These are phyloP conservation scores for Hanseniaspora vineae DNA, from an alignment of 805 yeast species.

Conservation along the genomic window DNA sequence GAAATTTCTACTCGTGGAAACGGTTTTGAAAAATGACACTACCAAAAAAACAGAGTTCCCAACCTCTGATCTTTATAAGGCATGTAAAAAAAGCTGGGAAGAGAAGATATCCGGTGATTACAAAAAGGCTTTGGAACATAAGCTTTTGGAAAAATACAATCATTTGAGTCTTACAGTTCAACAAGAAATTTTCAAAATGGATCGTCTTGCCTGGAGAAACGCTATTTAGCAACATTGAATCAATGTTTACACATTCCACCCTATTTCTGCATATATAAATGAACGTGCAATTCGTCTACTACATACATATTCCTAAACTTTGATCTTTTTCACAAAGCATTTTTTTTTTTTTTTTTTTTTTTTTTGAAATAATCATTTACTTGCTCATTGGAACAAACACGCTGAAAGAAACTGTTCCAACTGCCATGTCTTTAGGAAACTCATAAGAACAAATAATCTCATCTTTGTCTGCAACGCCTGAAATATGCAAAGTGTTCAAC, in stretches of 20 bases:
- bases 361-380: no score
- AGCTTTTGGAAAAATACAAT: background rate
- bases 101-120: background rate
- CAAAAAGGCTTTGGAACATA: background rate
- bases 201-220: background rate
- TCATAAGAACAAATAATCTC: conserved; percentile 18
- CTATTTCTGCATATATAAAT: no score
- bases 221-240: background rate
- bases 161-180: background rate
- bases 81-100: background rate
- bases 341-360: no score
- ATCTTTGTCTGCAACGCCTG: conserved; percentile 7
- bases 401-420: conserved; percentile 20
- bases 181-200: background rate
- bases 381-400: conserved; percentile 13
- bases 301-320: conserved; percentile 2
- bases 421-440: conserved; percentile 11
- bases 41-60: background rate
- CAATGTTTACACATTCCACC: background rate
- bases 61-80: background rate
- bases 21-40: background rate
- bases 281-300: no score
- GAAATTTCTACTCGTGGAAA: background rate
- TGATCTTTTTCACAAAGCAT: no score
- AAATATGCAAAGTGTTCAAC: conserved; percentile 17